These are phyloP conservation scores for Pichia sp. DNA, from an alignment of 1,139 yeast genomes.

Conservation along the genomic window DNA sequence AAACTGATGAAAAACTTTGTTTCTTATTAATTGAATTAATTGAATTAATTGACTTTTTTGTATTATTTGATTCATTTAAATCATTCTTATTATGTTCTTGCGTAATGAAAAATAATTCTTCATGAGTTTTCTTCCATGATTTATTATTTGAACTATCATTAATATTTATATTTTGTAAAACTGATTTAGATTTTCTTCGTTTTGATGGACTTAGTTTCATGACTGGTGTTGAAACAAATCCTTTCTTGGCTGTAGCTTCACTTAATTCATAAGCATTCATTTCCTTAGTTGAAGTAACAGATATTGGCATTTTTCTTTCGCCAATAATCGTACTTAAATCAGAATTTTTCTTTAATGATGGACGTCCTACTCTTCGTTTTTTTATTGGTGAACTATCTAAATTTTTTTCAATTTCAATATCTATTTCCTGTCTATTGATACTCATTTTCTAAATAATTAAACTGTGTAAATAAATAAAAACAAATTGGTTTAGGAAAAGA, in stretches of 20 bases:
- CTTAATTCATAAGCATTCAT: slow-evolving; percentile 8
- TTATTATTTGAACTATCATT: background rate
- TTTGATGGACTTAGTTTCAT: slow-evolving; percentile 31
- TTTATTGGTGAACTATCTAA: slow-evolving; percentile 17
- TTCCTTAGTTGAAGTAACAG: slow-evolving; percentile 14
- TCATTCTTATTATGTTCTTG: background rate
- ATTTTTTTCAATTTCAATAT: background rate
- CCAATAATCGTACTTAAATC: slow-evolving; percentile 18
- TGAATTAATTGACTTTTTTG: background rate
- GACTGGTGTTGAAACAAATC: slow-evolving; percentile 30
- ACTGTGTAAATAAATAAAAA: no score
- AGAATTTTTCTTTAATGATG: slow-evolving; percentile 21
- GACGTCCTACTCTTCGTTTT: slow-evolving; percentile 29
- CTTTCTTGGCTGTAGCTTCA: slow-evolving; percentile 23
- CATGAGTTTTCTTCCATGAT: background rate
- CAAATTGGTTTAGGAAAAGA: no score
- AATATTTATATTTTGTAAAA: background rate
- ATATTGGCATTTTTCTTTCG: slow-evolving; percentile 22
- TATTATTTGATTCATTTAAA: background rate
- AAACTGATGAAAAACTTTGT: no score
- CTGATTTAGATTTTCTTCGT: slow-evolving; percentile 1
- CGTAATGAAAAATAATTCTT: background rate
- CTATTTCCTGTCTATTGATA: background rate
- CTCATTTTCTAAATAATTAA: no score
- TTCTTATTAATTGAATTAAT: no score